Conservation (phyloP, 2,329 filamentous ascomycete species). For the Botrytis galanthina region DNA sequence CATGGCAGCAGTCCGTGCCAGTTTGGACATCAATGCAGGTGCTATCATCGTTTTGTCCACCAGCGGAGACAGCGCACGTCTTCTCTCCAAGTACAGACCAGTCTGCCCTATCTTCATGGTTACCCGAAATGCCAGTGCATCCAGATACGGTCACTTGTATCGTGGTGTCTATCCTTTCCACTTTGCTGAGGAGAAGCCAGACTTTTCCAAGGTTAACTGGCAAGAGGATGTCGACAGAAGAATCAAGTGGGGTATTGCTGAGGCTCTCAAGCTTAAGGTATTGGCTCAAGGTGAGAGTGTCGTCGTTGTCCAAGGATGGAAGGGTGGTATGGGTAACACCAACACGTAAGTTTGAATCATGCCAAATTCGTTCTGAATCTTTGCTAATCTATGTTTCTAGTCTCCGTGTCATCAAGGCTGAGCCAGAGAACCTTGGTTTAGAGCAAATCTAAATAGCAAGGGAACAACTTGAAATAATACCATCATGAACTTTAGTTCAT, state of each 20-base stretch:
- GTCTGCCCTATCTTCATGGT: slow-evolving; percentile 99
- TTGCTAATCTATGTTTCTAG: slow-evolving; percentile 24
- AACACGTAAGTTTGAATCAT: slow-evolving; percentile 55
- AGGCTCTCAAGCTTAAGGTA: slow-evolving; percentile 79
- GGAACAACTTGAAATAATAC: neutral
- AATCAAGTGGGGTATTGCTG: slow-evolving; percentile 92
- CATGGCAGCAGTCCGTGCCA: slow-evolving; percentile 94
- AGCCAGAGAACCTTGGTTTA: slow-evolving; percentile 35
- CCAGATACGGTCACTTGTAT: slow-evolving; percentile 91
- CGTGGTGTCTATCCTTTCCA: slow-evolving; percentile 97
- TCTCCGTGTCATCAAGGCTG: slow-evolving; percentile 39
- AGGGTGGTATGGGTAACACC: slow-evolving; percentile 87
- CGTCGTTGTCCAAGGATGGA: slow-evolving; percentile 86
- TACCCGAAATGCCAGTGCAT: slow-evolving; percentile 78
- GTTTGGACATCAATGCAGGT: slow-evolving; percentile 92
- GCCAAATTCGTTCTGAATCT: too few species aligned
- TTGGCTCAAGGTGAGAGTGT: slow-evolving; percentile 71
- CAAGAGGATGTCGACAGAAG: slow-evolving; percentile 98
- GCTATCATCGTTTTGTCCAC: slow-evolving; percentile 96
- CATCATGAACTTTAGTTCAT: slow-evolving; percentile 11
- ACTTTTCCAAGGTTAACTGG: slow-evolving; percentile 92
- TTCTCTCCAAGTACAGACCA: slow-evolving; percentile 96
- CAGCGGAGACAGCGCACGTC: slow-evolving; percentile 88
- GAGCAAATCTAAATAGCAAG: slow-evolving; percentile 14
- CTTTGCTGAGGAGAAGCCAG: slow-evolving; percentile 89